Evolutionary conservation across 2,329 filamentous ascomycete genomes (phyloP).

Genomic region (Colletotrichum scovillei): DNA sequence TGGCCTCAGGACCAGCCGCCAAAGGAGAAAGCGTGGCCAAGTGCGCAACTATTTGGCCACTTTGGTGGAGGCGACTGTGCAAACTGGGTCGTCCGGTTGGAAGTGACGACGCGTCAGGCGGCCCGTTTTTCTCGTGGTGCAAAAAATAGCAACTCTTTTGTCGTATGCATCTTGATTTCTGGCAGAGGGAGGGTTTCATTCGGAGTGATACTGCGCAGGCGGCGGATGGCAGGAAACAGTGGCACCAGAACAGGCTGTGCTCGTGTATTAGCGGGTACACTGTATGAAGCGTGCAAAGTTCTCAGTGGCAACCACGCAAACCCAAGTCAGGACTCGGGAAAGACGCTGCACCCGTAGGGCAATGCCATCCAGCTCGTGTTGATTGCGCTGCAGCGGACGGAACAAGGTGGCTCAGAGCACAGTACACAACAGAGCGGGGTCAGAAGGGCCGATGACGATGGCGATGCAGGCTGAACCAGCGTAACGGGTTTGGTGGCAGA

Average conservation of each 20-base stretch:
- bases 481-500: slow-evolving; percentile 6
- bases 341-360: not conserved
- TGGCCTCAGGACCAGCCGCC: not conserved
- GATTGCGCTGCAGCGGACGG: not conserved
- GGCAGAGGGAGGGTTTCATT: slow-evolving; percentile 22
- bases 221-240: slow-evolving; percentile 17
- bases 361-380: not conserved
- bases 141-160: slow-evolving; percentile 29
- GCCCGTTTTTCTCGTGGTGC: slow-evolving; percentile 28
- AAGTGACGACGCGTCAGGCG: slow-evolving; percentile 32
- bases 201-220: slow-evolving; percentile 10
- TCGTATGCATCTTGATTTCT: slow-evolving; percentile 12
- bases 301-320: not conserved
- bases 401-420: not conserved
- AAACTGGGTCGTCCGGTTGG: not conserved
- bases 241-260: slow-evolving; percentile 26
- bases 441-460: slow-evolving; percentile 9
- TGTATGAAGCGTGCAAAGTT: not conserved
- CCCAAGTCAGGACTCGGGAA: not conserved
- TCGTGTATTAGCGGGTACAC: slow-evolving; percentile 19
- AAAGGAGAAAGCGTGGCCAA: not conserved
- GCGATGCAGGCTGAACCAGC: slow-evolving; percentile 13
- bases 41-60: not conserved
- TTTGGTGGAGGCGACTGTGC: not conserved
- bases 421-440: not conserved